Conservation (phyloP, 345 rosid species). For the Xanthoceras sorbifolium region DNA sequence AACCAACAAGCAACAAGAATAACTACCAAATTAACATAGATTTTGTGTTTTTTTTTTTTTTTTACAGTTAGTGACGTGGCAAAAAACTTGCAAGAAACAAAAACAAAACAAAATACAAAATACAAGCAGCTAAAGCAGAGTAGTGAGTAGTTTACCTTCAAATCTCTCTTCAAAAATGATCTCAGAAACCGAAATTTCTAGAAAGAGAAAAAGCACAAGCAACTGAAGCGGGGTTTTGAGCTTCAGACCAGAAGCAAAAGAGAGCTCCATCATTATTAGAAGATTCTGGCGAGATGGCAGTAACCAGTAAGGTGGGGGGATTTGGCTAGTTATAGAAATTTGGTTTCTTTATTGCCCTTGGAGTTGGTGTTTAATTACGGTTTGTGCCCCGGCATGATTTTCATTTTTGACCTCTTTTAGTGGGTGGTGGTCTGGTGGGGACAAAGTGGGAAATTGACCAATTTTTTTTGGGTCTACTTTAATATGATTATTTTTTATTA, state of each 20-base stretch:
- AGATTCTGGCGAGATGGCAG: not conserved
- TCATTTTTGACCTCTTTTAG: not conserved
- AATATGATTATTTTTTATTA: not conserved
- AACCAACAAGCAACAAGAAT: not conserved
- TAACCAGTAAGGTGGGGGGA: not conserved
- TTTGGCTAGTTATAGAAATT: slow-evolving; percentile 2
- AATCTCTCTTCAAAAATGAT: slow-evolving; percentile 44
- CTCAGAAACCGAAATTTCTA: slow-evolving; percentile 23
- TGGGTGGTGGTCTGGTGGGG: not conserved
- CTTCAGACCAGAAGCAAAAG: not conserved
- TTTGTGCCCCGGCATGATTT: not conserved
- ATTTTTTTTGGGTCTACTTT: not conserved
- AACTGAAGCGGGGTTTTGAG: not conserved
- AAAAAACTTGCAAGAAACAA: not conserved
- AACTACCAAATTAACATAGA: not conserved
- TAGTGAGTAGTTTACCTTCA: slow-evolving; percentile 30
- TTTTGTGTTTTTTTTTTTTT: too few relatives aligned
- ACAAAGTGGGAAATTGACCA: not conserved
- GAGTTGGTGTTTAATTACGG: not conserved
- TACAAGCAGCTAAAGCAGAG: not conserved
- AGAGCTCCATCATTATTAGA: not conserved
- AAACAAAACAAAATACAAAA: not conserved
- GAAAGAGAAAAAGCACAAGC: slow-evolving; percentile 2
- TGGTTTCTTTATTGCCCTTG: not conserved
- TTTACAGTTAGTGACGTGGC: not conserved